Evolutionary conservation across 768 basidiomycete genomes (phyloP), one percentile per base, ranked within the genome.

Genomic region (Tulasnella sp.): DNA sequence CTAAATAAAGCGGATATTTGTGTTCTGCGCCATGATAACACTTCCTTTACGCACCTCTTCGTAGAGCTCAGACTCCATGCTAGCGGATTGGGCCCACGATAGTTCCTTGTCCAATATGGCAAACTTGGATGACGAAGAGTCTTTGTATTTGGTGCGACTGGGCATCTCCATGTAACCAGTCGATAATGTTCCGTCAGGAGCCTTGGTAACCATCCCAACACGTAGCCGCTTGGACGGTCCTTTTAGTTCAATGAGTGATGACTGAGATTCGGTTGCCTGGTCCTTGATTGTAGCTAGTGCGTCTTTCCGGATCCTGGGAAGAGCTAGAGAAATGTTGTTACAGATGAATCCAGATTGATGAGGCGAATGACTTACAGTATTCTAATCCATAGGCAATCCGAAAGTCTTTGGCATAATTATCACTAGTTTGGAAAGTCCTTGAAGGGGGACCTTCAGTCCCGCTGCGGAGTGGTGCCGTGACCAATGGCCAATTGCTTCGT

Each of bases 1-100:
- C 59, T 61, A n/a, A n/a, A n/a, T n/a, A n/a, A n/a, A n/a, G n/a
- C n/a, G n/a, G n/a, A n/a, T n/a, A n/a, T n/a, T n/a, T n/a, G n/a
- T n/a, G n/a, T n/a, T n/a, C n/a, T 4, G 14, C 2, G 8, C 5
- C 34, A 43, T 11, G 14, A n/a, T 11, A 49, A 29, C 9, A 55
- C 6, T n/a, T n/a, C n/a, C n/a, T n/a, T n/a, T n/a, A n/a, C 58
- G 15, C 32, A 61, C 59, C 19, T 79, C 64, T 2, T 80, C 72
- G 61, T 88, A 91, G 36, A 90, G 82, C 64, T 91, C 88, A 64
- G 84, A 82, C 56, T 91, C 85, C 4, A 88, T 75, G 12, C 82
- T 72, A 66, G 89, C 88, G 51, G 73, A 74, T 64, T 89, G 86
- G 0, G 82, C 83, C 23, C 67, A 67, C 58, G 69, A 71, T 34